Evolutionary conservation across 2,329 filamentous ascomycete species (phyloP), one percentile per base, ranked within the genome.

Genomic region (Talaromyces atroroseus): DNA sequence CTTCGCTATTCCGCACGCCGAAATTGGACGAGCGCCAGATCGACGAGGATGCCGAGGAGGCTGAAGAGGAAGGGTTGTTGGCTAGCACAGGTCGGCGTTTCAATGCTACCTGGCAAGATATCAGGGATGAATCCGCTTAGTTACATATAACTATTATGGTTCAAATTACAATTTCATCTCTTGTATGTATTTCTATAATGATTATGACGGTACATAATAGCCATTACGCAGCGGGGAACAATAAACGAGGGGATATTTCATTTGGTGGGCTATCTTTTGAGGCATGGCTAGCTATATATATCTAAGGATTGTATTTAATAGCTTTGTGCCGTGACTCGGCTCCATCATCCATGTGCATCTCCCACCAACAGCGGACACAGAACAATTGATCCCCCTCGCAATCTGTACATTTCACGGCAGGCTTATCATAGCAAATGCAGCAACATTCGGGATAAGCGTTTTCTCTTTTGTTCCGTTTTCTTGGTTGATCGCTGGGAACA

Each of bases 21-120:
- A 86, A 82, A 66, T 73, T 96, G 36, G 84, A 92, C 64, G 79
- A 92, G 56, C 81, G 83, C 47, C 85, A 92, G 65, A 71, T 95
- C 7, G 94, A 97, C 62, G 89, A 92, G 60, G 92, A 96, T 67
- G 86, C 92, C 16, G 90, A 95, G 71, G 89, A 87, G 29, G 91
- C 92, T 18, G 94, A 97, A 69, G 94, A 99, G 68, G 94, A 99
- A 75, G 90, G 92, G 11, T 77, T 99, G 49, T 76, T 99, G 48
- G 90, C 90, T 0, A 90, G 84, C 64, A 95, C 91, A 0, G 85
- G 90, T 5, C 78, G 90, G 57, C 81, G 90, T 32, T 91, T 95
- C 63, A 87, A 88, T 45, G 90, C 90, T 5, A 91, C 88, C 1
- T 96, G 91, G 91, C 84, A 92, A 69, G 90, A 95, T 68, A 87